These are phyloP conservation scores for Arthrobotrys conoides DNA, from an alignment of 2,329 filamentous ascomycete species.

Conservation along the genomic window DNA sequence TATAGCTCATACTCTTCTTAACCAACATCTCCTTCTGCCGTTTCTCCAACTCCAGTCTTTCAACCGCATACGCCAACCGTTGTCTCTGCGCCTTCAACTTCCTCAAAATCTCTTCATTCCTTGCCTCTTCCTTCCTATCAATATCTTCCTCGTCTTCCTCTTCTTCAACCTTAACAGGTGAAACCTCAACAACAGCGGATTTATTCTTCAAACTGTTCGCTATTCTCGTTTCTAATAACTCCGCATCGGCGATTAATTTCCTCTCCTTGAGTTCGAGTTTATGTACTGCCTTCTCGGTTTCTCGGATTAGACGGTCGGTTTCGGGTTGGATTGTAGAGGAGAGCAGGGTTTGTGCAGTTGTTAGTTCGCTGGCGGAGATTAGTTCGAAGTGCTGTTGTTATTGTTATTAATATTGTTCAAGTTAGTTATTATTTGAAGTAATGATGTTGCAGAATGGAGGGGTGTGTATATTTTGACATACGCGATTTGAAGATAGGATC, in stretches of 20 bases:
- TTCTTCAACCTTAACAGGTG: conserved; percentile 61
- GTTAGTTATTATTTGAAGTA: not conserved
- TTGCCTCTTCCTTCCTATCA: conserved; percentile 64
- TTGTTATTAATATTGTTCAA: not conserved
- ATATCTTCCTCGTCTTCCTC: conserved; percentile 57
- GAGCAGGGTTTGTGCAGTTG: conserved; percentile 84
- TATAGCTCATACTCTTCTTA: conserved; percentile 75
- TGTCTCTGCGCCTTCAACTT: conserved; percentile 85
- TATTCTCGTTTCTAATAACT: conserved; percentile 80
- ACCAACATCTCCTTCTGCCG: conserved; percentile 78
- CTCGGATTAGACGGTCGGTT: conserved; percentile 81
- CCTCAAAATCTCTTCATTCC: conserved; percentile 74
- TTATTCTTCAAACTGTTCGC: conserved; percentile 63
- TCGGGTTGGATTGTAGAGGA: conserved; percentile 92
- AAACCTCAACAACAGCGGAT: conserved; percentile 1
- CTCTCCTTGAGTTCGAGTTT: conserved; percentile 87
- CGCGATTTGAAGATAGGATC: conserved; percentile 74
- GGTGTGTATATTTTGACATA: conserved; percentile 65
- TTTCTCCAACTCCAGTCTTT: conserved; percentile 87
- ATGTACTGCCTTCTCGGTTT: conserved; percentile 86
- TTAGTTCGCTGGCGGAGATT: conserved; percentile 85
- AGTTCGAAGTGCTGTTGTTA: conserved; percentile 85
- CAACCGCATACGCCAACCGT: conserved; percentile 86
- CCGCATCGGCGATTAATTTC: conserved; percentile 83
- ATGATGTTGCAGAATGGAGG: no score